Evolutionary conservation across 78 protist species (phyloP), one percentile per base, ranked within the genome.

Genomic region (Polysphondylium violaceum): DNA sequence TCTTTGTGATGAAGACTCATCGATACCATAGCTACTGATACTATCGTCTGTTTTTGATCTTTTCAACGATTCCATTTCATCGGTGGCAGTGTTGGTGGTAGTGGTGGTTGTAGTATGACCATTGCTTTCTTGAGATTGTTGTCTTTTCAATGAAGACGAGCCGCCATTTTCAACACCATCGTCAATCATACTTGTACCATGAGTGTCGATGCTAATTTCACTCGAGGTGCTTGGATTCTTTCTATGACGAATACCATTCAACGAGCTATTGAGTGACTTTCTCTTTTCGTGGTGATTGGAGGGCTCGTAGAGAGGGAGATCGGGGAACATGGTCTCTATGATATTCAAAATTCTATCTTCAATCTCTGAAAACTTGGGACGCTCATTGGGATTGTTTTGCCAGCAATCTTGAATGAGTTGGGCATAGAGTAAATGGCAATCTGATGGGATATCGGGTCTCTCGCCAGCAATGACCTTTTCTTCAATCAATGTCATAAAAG

Each of bases 401-500:
- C 95, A 92, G 50, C 95, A 92, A 43, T 92, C 87, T 3, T 21
- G 47, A 33, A 92, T 76, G 4, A 92, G 72, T 29, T 60, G 69
- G 0, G 78, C 33, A 31, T 64, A 92, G 21, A 68, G 36, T 41
- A 77, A 23, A n/a, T 53, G 71, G 53, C 89, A 74, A 23, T 27
- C 63, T 2, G 40, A 44, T 27, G 95, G 95, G 23, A 92, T 74
- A 19, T 75, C 51, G 12, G 95, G 95, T 35, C 95, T 71, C 19
- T 85, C 85, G 17, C 95, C 95, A 50, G 41, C 53, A 6, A 92
- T 74, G 11, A 92, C 95, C n/a, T 77, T 75, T 29, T 74, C 87
- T 27, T 92, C 95, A 0, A 92, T 27, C 0, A 69, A 6, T 12
- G 78, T 83, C 91, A 83, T 92, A 59, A 92, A 92, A 19, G 64